Evolutionary conservation across 768 basidiomycete species (phyloP), one percentile per base, ranked within the genome.

Genomic region (Amanita rimosa): DNA sequence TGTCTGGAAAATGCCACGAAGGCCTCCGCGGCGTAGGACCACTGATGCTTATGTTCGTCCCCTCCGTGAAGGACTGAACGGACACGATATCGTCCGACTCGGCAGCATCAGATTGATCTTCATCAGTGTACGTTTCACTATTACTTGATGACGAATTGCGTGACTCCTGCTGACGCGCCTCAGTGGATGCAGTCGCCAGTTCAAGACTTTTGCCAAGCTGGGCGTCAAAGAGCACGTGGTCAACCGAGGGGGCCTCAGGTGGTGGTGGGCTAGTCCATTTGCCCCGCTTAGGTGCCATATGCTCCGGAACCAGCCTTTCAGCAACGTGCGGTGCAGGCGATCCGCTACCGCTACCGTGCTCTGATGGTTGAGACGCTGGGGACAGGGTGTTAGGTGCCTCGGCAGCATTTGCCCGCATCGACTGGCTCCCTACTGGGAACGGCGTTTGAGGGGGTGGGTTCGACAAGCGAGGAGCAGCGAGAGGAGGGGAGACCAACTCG

Each of bases 201-300:
- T 76, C 78, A 16, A 90, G 64, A 0, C 83, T 71, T 44, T 74
- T 71, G 17, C 77, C 86, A 10, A 90, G 70, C 44, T 80, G 72
- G 51, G 71, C 75, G 59, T 86, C 81, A 56, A 85, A 90, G 16
- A 79, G 64, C 2, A 74, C 72, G 41, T 78, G 85, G 54, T 77
- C 84, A 19, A 73, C 74, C 8, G 75, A 70, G 0, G 87, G 71
- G 1, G 86, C 88, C 56, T 83, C 84, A 1, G 81, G 77, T 3
- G 87, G 85, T 21, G 88, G 87, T 7, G 87, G 86, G 54, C 85
- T 88, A 2, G 87, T 90, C 88, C 87, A 90, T 62, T 85, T 83
- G 27, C 75, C 69, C 26, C 87, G 77, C 58, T 74, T 82, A 1
- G 88, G 84, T 14, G 84, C 86, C 88, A 89, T 87, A 55, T 86